Evolutionary conservation across 2,329 filamentous ascomycete species (phyloP).

Genomic region (Rutstroemia sydowiana): DNA sequence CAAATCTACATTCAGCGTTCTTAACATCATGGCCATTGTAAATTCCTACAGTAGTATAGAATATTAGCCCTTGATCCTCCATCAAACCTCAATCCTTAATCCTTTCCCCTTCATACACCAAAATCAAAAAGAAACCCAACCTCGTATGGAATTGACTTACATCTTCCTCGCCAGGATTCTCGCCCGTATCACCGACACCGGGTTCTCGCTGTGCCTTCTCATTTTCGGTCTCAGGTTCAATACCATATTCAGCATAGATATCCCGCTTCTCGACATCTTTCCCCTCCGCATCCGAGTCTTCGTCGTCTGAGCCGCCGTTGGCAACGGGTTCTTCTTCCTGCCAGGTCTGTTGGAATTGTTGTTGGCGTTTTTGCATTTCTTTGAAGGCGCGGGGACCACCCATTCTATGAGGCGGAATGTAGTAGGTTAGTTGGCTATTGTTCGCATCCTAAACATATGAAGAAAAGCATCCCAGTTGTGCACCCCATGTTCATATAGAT

Average conservation of each 20-base stretch:
- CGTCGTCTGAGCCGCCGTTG: conserved; percentile 26
- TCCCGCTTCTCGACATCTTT: conserved; percentile 32
- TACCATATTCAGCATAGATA: conserved; percentile 28
- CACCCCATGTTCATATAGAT: too few relatives aligned
- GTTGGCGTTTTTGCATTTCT: conserved; percentile 40
- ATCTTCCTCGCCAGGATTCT: conserved; percentile 34
- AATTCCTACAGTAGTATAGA: too few relatives aligned
- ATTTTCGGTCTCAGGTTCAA: conserved; percentile 30
- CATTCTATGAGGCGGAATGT: too few relatives aligned
- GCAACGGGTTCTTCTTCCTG: conserved; percentile 31
- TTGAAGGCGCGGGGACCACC: conserved; percentile 54
- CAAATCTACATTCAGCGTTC: conserved; percentile 55
- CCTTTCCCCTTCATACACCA: neutral
- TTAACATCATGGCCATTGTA: conserved; percentile 64
- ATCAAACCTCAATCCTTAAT: conserved; percentile 6
- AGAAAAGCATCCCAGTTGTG: too few relatives aligned
- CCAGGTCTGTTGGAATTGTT: conserved; percentile 34
- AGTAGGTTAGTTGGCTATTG: too few relatives aligned
- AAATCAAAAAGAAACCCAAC: conserved; percentile 30
- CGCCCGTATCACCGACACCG: conserved; percentile 29
- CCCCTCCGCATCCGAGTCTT: conserved; percentile 33
- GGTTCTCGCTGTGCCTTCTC: conserved; percentile 29
- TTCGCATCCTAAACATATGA: too few relatives aligned
- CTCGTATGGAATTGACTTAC: too few relatives aligned
- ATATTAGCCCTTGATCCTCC: too few relatives aligned